Conservation (phyloP, 192 early-diverging fungal species). For the Gonapodya sp. region DNA sequence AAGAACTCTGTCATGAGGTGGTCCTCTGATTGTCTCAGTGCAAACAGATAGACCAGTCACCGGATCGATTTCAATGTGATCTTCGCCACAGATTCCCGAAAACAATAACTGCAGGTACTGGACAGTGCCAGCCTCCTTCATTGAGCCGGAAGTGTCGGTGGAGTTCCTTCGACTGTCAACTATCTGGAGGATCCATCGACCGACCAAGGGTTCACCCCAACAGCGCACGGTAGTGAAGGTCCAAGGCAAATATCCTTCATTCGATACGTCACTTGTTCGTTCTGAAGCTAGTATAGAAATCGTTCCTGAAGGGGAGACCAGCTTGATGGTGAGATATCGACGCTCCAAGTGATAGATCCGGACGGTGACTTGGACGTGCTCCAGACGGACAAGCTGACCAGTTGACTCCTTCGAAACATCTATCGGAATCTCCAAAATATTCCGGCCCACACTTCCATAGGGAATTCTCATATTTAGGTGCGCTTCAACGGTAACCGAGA, state of each 20-base stretch:
- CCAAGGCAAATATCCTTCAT: conserved; percentile 37
- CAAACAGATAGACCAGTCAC: background rate
- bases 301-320: conserved; percentile 28
- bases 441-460: conserved; percentile 26
- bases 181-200: conserved; percentile 30
- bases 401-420: conserved; percentile 32
- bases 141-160: background rate
- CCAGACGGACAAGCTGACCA: conserved; percentile 47
- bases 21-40: background rate
- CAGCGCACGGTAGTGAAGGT: conserved; percentile 42
- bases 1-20: background rate
- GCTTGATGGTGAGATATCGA: conserved; percentile 25
- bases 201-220: conserved; percentile 38
- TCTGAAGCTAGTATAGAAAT: conserved; percentile 33
- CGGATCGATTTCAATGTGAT: background rate
- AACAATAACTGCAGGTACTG: background rate
- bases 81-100: background rate
- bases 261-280: conserved; percentile 23
- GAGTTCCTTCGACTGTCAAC: conserved; percentile 15
- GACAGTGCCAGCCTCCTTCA: background rate
- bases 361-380: conserved; percentile 81
- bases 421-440: conserved; percentile 16
- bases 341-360: conserved; percentile 62
- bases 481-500: conserved; percentile 16
- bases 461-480: conserved; percentile 41